A percentile compares a stretch with the other conserved stretches of the same genome.
phyloP scores from a whole-genome alignment of 768 basidiomycete genomes.

The Lactifluus volemus region DNA sequence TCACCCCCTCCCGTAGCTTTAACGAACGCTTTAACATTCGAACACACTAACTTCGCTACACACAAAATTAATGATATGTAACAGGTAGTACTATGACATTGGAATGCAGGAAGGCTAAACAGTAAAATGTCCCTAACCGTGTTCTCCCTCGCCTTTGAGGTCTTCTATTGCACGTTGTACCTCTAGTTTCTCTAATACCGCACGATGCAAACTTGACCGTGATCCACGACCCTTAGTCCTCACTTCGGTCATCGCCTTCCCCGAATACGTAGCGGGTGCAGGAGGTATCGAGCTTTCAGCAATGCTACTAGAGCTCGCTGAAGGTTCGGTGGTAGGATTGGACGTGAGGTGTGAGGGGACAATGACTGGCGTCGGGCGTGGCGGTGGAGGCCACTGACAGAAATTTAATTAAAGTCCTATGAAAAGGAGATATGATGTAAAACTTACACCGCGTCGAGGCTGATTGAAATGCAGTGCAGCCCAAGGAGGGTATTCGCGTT shows the following conservation, averaged over 20 bases:
- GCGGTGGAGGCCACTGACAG: constrained; percentile 74
- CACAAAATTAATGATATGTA: background rate
- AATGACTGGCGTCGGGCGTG: constrained; percentile 67
- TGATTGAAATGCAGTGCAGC: constrained; percentile 85
- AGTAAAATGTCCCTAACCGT: background rate
- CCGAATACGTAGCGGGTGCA: background rate
- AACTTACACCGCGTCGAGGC: constrained; percentile 66
- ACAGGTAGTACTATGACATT: background rate
- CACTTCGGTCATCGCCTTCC: constrained; percentile 8
- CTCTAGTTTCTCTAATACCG: constrained; percentile 67
- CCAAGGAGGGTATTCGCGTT: constrained; percentile 83
- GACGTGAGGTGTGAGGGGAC: constrained; percentile 58
- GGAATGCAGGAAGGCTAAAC: background rate
- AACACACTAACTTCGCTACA: background rate
- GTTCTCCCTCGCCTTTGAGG: constrained; percentile 20
- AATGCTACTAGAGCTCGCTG: background rate
- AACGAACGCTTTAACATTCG: no score
- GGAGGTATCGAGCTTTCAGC: background rate
- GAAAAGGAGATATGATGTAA: constrained; percentile 1
- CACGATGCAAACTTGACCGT: constrained; percentile 57
- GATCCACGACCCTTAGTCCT: constrained; percentile 24
- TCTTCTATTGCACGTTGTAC: constrained; percentile 65
- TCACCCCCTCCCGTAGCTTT: no score
- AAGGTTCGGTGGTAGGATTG: background rate
- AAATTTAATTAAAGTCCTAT: background rate